Base-by-base conservation (phyloP, 345 rosid genomes). In the Populus deltoides region DNA sequence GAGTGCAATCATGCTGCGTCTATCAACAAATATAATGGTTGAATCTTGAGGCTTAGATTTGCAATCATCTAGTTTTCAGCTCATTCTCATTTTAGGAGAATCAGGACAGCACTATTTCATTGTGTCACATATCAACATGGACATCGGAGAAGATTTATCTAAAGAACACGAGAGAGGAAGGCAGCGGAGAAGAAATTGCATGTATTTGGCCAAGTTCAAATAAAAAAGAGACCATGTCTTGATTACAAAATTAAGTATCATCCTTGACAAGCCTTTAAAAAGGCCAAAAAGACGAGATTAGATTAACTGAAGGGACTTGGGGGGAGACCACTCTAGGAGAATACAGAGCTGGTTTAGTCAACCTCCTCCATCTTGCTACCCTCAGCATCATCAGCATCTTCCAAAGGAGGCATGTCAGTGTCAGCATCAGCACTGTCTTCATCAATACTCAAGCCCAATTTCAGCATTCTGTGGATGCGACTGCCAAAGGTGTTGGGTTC, bases 341-440 rank as follows among this genome's bases (percentile, higher is more conserved):
- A 20, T 2, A 59, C 29, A 4, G 18, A 12, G 47, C 25, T 31
- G 2, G 49, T 39, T 76, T 76, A 76, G 45, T 76, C 79, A 2
- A 76, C 73, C 45, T 76, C 79, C 79, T 76, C 79, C 79, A 76
- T 76, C 79, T 76, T 76, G 65, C 79, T 76, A 9, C 65, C 79
- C 67, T 76, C 79, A 4, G 65, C 65, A 29, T 75, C 78, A 20
- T 75, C 73, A 31, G 72, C 79, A 29, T 76, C 79, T 62, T 76
- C 79, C 66, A 68, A 15, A 6, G 73, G 24, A 4, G 71, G 47
- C 75, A 75, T 75, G 55, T 70, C 74, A 16, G 57, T 27, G 7
- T 70, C 74, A 8, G 68, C 67, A 0, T 20, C 75, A 20, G 4
- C 74, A 24, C 51, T 65, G 25, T 76, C 79, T 31, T 76, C 79